Evolutionary conservation across 176 grass and related monocot species (phyloP).

Genomic region (Saccharum spontaneum): DNA sequence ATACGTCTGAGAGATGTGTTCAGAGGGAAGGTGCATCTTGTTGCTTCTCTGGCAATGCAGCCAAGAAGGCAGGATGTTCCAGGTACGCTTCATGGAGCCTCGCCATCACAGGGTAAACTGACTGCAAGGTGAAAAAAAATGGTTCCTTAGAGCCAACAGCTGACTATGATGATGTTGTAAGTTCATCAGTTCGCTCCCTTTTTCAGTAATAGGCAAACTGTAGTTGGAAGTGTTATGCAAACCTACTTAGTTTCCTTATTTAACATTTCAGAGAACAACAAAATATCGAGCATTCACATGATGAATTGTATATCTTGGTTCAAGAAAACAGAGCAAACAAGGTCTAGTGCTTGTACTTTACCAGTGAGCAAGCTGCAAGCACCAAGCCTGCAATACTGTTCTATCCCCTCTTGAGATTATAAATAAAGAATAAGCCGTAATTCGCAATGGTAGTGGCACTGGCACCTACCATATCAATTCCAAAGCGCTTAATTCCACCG

Average conservation of each 20-base stretch:
- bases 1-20: not conserved
- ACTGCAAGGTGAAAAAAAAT: slow-evolving; percentile 29
- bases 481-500: slow-evolving; percentile 43
- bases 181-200: not conserved
- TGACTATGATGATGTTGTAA: not conserved
- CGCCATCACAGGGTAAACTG: slow-evolving; percentile 49
- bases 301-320: no score
- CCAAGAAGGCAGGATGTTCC: slow-evolving; percentile 62
- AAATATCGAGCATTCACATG: no score
- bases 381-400: no score
- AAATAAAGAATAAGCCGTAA: no score
- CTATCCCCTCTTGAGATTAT: no score
- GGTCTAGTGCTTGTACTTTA: no score
- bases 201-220: not conserved
- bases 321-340: no score
- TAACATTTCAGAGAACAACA: no score
- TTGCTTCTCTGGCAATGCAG: slow-evolving; percentile 59
- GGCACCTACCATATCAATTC: slow-evolving; percentile 52
- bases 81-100: slow-evolving; percentile 61
- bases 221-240: not conserved
- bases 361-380: no score
- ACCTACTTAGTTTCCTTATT: not conserved
- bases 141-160: no score
- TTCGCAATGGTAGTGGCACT: no score
- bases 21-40: slow-evolving; percentile 43